Evolutionary conservation across 345 rosid species (phyloP), one percentile per base, ranked within the genome.

Genomic region (Nephelium lappaceum): DNA sequence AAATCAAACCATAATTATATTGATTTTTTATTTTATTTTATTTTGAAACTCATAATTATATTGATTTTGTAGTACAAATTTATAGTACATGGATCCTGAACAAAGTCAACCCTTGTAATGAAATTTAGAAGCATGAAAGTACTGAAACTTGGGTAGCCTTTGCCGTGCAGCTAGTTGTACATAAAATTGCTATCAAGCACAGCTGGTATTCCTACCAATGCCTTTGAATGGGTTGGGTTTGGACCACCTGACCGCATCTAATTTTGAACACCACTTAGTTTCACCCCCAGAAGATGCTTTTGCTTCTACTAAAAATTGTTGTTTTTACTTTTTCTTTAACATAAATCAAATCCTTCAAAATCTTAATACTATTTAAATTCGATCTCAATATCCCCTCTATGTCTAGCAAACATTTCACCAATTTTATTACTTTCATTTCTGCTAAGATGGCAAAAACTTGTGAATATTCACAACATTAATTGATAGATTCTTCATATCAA

Each of bases 211-310:
- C 68, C 67, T 69, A 25, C 27, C 6, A 60, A 25, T 16, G 15
- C 42, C 78, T 78, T 61, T 63, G 45, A 78, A 70, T 83, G 79
- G 84, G 72, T 79, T 81, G 85, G 82, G 83, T 78, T 77, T 81
- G 85, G 77, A 81, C 84, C 83, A 79, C 82, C 23, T 49, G 5
- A 36, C 10, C 11, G 25, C 71, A 67, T 63, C 69, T 9, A 23
- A 74, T 57, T 74, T 74, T 42, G 67, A 11, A 3, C 24, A 6
- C 70, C 43, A 51, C 51, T 31, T 12, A 14, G 27, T 51, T 11
- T 7, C 24, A 57, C 81, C 82, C 67, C 79, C 77, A 69, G 25
- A 23, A 55, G 57, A 72, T 53, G 43, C 77, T 42, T 18, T 63
- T 43, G 24, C 62, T n/a, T 57, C 2, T n/a, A 8, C 21, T 19